Percentiles rank a stretch among this genome's conserved stretches.
phyloP scores from a whole-genome alignment of 2,329 filamentous ascomycete genomes.

The Phyllosticta capitalensis region DNA sequence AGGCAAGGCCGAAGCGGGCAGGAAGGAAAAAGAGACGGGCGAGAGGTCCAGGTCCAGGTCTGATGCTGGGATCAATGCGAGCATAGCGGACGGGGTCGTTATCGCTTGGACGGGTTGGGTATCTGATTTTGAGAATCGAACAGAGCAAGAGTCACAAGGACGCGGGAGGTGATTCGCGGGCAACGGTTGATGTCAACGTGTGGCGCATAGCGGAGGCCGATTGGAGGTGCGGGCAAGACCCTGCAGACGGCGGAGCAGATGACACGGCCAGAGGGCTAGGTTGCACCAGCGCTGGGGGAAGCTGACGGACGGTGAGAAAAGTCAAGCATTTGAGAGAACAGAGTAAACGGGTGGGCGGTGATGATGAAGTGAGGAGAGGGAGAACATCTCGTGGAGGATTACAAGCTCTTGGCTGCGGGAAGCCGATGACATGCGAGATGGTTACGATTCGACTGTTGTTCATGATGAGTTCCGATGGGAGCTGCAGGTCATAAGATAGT shows the following conservation, averaged over 20 bases:
- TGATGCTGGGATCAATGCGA: too few relatives aligned
- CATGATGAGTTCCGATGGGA: too few relatives aligned
- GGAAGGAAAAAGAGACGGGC: neutral
- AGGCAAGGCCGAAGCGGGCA: neutral
- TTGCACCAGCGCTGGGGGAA: neutral
- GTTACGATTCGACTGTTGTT: neutral
- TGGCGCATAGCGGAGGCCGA: slow-evolving; percentile 2
- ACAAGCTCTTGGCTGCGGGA: neutral
- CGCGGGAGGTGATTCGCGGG: slow-evolving; percentile 5
- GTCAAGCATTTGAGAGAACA: neutral
- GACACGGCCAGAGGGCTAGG: neutral
- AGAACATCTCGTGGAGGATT: neutral
- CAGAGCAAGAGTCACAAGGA: slow-evolving; percentile 8
- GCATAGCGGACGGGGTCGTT: neutral
- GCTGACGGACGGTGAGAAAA: neutral
- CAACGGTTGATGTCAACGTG: slow-evolving; percentile 4
- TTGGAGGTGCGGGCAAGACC: slow-evolving; percentile 5
- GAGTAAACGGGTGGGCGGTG: neutral
- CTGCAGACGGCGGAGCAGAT: slow-evolving; percentile 9
- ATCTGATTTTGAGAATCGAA: neutral
- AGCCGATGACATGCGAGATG: neutral
- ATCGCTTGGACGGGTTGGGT: neutral
- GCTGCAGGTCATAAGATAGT: neutral
- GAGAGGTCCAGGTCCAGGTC: neutral
- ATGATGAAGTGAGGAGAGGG: neutral